Base-by-base conservation (phyloP, 257 asterid genomes). In the Solanum sitiens region DNA sequence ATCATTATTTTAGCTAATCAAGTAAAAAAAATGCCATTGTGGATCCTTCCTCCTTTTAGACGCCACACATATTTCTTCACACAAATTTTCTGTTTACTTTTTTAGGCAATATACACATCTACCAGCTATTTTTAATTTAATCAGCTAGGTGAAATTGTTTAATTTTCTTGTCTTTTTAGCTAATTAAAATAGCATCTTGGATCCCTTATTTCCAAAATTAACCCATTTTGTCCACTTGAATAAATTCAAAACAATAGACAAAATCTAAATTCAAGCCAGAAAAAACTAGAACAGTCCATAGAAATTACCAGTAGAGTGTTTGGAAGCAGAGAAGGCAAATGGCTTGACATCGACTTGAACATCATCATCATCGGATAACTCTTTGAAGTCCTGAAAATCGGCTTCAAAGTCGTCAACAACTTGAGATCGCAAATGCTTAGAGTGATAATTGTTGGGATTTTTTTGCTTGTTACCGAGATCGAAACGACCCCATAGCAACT, bases 401-500 rank as follows among this genome's bases (percentile, higher is more conserved):
- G 89, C 91, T 39, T 87, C 91, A 59, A 89, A 83, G 37, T 89
- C 89, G 11, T 87, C 89, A 35, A 35, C 8, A 59, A 45, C 32
- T 23, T 44, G 25, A 59, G 89, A 83, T 72, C 89, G 63, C 92
- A 86, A 83, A 14, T 93, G 94, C 92, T 91, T 95, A 5, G 95
- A 92, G 87, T 86, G 89, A 72, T 87, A 91, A 44, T 88, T 92
- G 56, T 85, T 87, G 6, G 87, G 61, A 37, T 85, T 89, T 89
- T 88, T 93, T 92, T 87, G 89, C 89, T 91, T 88, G 71, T 85
- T 90, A 50, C 16, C 33, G 77, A 92, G 93, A 89, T 89, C 92
- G 68, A 92, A 87, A 35, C 92, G 86, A 32, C 98, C 99, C 99
- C 99, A 97, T 0, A 97, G 94, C 91, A 97, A 86, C 30, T 95